These are phyloP conservation scores for Astrothelium subdiscretum DNA, from an alignment of 495 filamentous ascomycete genomes.

Conservation along the genomic window DNA sequence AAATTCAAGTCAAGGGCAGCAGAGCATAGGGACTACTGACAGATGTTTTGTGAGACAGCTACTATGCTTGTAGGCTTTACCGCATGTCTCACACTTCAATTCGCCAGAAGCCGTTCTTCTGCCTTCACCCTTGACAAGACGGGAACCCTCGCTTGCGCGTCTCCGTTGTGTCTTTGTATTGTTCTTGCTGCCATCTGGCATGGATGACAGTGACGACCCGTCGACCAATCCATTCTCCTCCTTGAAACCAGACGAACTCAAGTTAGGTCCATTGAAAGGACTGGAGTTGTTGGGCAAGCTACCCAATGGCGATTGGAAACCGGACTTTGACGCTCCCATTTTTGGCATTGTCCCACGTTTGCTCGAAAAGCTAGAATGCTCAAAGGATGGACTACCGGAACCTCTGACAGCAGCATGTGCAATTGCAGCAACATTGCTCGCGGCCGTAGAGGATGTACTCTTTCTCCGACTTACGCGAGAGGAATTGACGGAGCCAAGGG, in stretches of 20 bases:
- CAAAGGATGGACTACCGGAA: constrained; percentile 29
- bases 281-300: constrained; percentile 27
- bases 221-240: constrained; percentile 36
- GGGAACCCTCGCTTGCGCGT: constrained; percentile 78
- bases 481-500: constrained; percentile 70
- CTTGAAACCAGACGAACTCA: constrained; percentile 12
- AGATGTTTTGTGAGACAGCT: constrained; percentile 99
- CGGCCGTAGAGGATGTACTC: constrained; percentile 71
- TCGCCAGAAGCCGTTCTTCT: constrained; percentile 66
- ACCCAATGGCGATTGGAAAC: constrained; percentile 23
- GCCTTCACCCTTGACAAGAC: constrained; percentile 60
- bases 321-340: constrained; percentile 15
- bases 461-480: constrained; percentile 79
- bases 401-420: constrained; percentile 55
- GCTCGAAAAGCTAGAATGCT: constrained; percentile 4
- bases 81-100: constrained; percentile 93
- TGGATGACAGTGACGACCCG: constrained; percentile 27
- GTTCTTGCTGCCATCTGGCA: constrained; percentile 24
- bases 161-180: constrained; percentile 57
- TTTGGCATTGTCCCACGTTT: constrained; percentile 20
- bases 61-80: constrained; percentile 99
- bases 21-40: constrained; percentile 61
- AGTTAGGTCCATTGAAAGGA: constrained; percentile 18
- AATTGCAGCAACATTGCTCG: constrained; percentile 62
- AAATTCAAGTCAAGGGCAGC: not conserved